Evolutionary conservation across 1,139 yeast species (phyloP).

Genomic region (Yamadazyma sp.): DNA sequence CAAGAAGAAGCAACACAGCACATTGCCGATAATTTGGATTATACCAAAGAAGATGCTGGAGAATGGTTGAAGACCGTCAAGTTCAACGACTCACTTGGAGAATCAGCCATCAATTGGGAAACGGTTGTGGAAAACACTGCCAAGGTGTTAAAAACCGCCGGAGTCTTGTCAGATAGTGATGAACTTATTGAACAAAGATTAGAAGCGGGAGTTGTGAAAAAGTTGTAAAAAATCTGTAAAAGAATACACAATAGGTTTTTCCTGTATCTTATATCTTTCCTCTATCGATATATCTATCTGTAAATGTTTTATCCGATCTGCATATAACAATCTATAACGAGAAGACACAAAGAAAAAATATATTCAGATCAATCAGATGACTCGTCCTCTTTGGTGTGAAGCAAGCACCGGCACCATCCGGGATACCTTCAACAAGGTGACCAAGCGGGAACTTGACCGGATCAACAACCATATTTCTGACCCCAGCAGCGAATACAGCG

Average conservation of each 20-base stretch:
- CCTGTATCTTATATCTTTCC: too few species aligned
- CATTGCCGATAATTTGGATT: constrained; percentile 70
- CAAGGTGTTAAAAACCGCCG: constrained; percentile 60
- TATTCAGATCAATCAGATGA: constrained; percentile 3
- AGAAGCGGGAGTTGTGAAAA: constrained; percentile 21
- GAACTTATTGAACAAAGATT: constrained; percentile 32
- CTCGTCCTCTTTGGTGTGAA: constrained; percentile 12
- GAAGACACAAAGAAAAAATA: not conserved
- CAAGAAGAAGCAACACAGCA: constrained; percentile 65
- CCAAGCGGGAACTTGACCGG: constrained; percentile 10
- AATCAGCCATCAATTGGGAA: constrained; percentile 46
- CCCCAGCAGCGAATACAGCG: constrained; percentile 5
- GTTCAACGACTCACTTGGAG: constrained; percentile 52
- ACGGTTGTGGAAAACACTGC: constrained; percentile 46
- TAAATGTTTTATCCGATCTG: too few species aligned
- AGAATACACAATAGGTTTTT: not conserved
- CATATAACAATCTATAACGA: not conserved
- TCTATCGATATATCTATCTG: too few species aligned
- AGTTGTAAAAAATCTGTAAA: not conserved
- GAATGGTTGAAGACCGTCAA: constrained; percentile 79
- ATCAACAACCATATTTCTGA: not conserved
- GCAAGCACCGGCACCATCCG: constrained; percentile 1
- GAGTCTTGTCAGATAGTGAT: constrained; percentile 48
- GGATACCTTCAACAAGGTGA: constrained; percentile 10
- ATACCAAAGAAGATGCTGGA: constrained; percentile 70